Evolutionary conservation across 1,284 basidiomycete genomes (phyloP).

Genomic region (Wolfiporia cocos): DNA sequence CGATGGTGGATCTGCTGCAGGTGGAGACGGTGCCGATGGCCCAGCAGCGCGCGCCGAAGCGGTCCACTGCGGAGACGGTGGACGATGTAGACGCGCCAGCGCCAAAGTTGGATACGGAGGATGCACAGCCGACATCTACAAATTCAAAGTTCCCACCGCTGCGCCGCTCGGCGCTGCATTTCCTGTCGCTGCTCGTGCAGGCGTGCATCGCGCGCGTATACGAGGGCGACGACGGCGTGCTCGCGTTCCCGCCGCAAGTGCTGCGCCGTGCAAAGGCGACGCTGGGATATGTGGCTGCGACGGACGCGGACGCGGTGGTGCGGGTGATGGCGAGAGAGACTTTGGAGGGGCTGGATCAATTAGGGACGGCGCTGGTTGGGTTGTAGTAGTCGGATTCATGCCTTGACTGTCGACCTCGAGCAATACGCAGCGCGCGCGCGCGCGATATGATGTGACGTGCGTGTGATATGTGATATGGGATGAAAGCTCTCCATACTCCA

Average conservation of each 20-base stretch:
- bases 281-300: slow-evolving; percentile 63
- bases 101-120: slow-evolving; percentile 30
- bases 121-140: slow-evolving; percentile 47
- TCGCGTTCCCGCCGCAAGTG: slow-evolving; percentile 31
- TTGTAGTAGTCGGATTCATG: slow-evolving; percentile 19
- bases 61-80: slow-evolving; percentile 1
- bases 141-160: slow-evolving; percentile 73
- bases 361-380: slow-evolving; percentile 44
- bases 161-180: slow-evolving; percentile 76
- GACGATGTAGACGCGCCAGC: too few species aligned
- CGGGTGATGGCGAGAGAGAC: slow-evolving; percentile 78
- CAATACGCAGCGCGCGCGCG: slow-evolving; percentile 3
- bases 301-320: slow-evolving; percentile 71
- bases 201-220: slow-evolving; percentile 45
- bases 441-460: background rate
- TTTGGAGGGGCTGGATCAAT: slow-evolving; percentile 45
- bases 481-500: too few species aligned
- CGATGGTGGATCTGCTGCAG: slow-evolving; percentile 76
- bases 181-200: slow-evolving; percentile 62
- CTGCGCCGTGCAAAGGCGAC: slow-evolving; percentile 55
- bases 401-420: background rate
- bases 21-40: slow-evolving; percentile 50
- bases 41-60: background rate
- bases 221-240: slow-evolving; percentile 24
- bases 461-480: too few species aligned